These are phyloP conservation scores for Neurospora discreta DNA, from an alignment of 495 filamentous ascomycete genomes.

Conservation along the genomic window DNA sequence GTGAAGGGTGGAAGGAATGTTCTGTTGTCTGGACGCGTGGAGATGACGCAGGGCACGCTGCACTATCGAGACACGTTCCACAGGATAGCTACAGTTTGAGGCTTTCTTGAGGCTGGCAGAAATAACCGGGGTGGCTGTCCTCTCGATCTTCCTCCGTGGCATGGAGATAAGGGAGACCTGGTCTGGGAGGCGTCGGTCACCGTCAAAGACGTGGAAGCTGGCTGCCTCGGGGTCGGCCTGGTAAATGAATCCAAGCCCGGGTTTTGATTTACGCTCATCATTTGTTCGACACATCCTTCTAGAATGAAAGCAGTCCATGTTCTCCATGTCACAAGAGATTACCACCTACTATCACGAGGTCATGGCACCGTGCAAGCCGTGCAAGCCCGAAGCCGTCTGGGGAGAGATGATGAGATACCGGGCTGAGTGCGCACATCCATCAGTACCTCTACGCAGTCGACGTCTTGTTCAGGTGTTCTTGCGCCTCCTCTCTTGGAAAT, in stretches of 20 bases:
- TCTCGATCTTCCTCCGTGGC: not conserved
- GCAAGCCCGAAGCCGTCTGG: not conserved
- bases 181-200: not conserved
- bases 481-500: not conserved
- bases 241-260: conserved; percentile 9
- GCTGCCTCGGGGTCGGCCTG: conserved; percentile 1
- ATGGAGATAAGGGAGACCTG: not conserved
- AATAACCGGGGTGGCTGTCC: not conserved
- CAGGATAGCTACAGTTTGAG: not conserved
- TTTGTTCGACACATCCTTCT: conserved; percentile 17
- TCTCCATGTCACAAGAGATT: conserved; percentile 9
- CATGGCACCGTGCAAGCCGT: conserved; percentile 10
- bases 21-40: not conserved
- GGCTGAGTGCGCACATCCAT: not conserved
- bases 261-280: not conserved
- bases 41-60: not conserved
- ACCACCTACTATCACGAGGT: conserved; percentile 3
- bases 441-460: not conserved
- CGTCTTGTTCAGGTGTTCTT: not conserved
- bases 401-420: not conserved
- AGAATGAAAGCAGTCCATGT: conserved; percentile 21
- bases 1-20: not conserved
- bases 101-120: not conserved
- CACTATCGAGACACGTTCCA: not conserved
- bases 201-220: not conserved